Base-by-base conservation (phyloP, 345 rosid species). In the Jatropha curcas region DNA sequence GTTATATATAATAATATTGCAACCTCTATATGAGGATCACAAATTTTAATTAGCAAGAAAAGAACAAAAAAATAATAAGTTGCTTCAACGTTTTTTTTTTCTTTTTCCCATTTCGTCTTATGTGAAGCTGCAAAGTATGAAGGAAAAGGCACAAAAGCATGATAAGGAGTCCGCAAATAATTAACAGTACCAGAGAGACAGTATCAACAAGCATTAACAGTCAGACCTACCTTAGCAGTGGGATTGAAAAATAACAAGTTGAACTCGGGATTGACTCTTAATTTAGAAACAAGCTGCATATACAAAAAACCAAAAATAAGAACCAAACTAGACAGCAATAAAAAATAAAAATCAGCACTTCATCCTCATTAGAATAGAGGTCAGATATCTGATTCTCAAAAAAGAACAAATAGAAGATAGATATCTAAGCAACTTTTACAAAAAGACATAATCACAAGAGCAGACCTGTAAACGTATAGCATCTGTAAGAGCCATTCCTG, bases 241-340 rank as follows among this genome's bases (percentile, higher is more conserved):
- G 93, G 93, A 79, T 87, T 87, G 82, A 88, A 85, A 79, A 76
- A 85, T 68, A 94, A 76, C 84, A 94, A 80, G 83, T 65, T 90
- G 91, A 87, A 90, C 79, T 86, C 97, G 5, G 98, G 98, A 71
- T 83, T 70, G 69, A 92, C 87, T 82, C 84, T 83, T 78, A 92
- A 75, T 52, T 89, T 80, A 58, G 98, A 92, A 85, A 94, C 95
- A 75, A 94, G 86, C 98, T 94, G 95, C 91, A 85, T 22, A 77
- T 70, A 71, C 76, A 50, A 83, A 68, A 70, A 79, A 65, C 64
- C 24, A 65, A 67, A 20, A 35, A 31, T 68, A 71, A 30, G 33
- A 61, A 67, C 22, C 35, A 65, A 45, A 74, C 35, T 30, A 65
- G 59, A 43, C 22, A 41, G 60, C 19, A 76, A 16, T 45, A 61